phyloP scores from a whole-genome alignment of 2,329 filamentous ascomycete species.

The Incumbomyces lentus region DNA sequence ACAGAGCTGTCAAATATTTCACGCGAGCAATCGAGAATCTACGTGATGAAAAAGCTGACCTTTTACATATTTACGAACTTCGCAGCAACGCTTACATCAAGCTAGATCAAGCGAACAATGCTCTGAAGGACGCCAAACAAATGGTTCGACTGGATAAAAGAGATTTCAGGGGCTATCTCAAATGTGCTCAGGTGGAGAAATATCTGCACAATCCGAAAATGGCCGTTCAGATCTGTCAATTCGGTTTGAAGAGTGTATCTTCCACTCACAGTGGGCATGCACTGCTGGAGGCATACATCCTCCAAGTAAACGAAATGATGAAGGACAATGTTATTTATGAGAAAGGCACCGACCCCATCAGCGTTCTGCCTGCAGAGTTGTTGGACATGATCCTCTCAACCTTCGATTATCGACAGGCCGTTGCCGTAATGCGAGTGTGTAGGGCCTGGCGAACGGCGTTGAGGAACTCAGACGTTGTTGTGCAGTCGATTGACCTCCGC shows the following conservation, averaged over 20 bases:
- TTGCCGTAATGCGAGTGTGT: slow-evolving; percentile 44
- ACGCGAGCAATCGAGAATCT: slow-evolving; percentile 1
- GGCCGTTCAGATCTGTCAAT: slow-evolving; percentile 47
- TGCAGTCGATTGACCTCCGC: slow-evolving; percentile 41
- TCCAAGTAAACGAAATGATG: slow-evolving; percentile 37
- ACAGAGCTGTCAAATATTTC: slow-evolving; percentile 1
- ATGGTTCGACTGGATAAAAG: slow-evolving; percentile 44
- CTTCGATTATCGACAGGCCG: slow-evolving; percentile 42
- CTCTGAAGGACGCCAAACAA: slow-evolving; percentile 46
- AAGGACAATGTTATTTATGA: slow-evolving; percentile 21
- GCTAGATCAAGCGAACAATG: slow-evolving; percentile 39
- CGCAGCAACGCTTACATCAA: slow-evolving; percentile 27
- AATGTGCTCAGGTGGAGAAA: slow-evolving; percentile 39
- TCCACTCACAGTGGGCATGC: slow-evolving; percentile 22
- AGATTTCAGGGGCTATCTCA: slow-evolving; percentile 49
- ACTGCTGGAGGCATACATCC: slow-evolving; percentile 9
- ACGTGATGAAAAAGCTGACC: slow-evolving; percentile 2
- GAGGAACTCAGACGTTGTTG: slow-evolving; percentile 40
- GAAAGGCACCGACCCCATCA: slow-evolving; percentile 39
- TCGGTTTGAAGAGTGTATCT: slow-evolving; percentile 45
- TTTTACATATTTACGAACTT: slow-evolving; percentile 1
- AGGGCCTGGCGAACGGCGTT: slow-evolving; percentile 46
- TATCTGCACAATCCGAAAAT: slow-evolving; percentile 41
- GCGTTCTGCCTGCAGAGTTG: slow-evolving; percentile 44
- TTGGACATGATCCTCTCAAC: slow-evolving; percentile 41